Evolutionary conservation across 78 protist genomes (phyloP), one percentile per base, ranked within the genome.

Genomic region (Tieghemostelium lacteum): DNA sequence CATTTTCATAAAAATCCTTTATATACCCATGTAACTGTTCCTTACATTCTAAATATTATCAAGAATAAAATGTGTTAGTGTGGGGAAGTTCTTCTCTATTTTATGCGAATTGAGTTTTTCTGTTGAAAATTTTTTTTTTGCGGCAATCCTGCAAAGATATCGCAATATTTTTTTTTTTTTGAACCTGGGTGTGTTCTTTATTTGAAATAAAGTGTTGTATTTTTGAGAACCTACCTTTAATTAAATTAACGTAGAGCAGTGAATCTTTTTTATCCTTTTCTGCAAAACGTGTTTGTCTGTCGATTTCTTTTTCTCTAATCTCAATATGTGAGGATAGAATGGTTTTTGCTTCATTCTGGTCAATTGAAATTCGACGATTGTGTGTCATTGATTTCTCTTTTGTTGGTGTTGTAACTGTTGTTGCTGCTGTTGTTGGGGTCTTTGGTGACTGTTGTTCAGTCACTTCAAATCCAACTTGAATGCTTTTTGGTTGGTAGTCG

Each of bases 181-280:
- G n/a, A n/a, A n/a, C n/a, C n/a, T n/a, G n/a, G n/a, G n/a, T n/a
- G n/a, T n/a, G n/a, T n/a, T n/a, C n/a, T n/a, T n/a, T n/a, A n/a
- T n/a, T n/a, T n/a, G n/a, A n/a, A n/a, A n/a, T n/a, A n/a, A n/a
- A n/a, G n/a, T n/a, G n/a, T n/a, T n/a, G n/a, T n/a, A n/a, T n/a
- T n/a, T n/a, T 22, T 45, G 16, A 14, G n/a, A 36, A 40, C 20
- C 29, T 76, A 76, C 87, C 87, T 61, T 83, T 83, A 7, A 83
- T 83, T 22, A 33, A 61, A 83, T 69, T 83, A 28, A 69, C 28
- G 40, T 70, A 83, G 22, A 26, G 26, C 16, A 83, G 39, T 31
- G 80, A 83, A 70, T 83, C 91, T 37, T 57, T 57, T 69, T 69
- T 83, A 58, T 83, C 91, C 33, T 83, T 83, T 61, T 83, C 91